Conservation (phyloP, 495 filamentous ascomycete species). For the Sporormia fimetaria region DNA sequence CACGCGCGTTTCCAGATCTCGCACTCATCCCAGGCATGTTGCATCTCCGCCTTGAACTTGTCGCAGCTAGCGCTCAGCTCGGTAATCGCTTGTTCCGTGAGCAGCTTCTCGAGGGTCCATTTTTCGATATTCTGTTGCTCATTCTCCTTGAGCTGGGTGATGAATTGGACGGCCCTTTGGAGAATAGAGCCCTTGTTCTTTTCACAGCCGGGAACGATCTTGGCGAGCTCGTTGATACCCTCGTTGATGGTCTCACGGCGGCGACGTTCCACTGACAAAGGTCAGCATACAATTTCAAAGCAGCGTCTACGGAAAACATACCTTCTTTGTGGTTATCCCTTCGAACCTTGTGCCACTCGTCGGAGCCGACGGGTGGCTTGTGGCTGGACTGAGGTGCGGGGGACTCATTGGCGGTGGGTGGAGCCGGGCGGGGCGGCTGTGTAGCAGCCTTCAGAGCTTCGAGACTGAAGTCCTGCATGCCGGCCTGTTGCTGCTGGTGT, state of each 20-base stretch:
- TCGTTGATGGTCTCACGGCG: slow-evolving; percentile 98
- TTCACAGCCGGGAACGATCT: slow-evolving; percentile 94
- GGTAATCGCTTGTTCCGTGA: slow-evolving; percentile 85
- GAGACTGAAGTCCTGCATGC: slow-evolving; percentile 27
- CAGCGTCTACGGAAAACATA: slow-evolving; percentile 32
- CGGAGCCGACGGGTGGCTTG: slow-evolving; percentile 87
- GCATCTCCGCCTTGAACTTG: slow-evolving; percentile 71
- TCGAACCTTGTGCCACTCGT: slow-evolving; percentile 95
- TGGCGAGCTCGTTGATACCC: slow-evolving; percentile 95
- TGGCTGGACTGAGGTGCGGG: slow-evolving; percentile 32
- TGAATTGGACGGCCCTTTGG: slow-evolving; percentile 87
- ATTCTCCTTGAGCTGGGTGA: slow-evolving; percentile 86
- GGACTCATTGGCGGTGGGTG: slow-evolving; percentile 39
- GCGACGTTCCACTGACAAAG: slow-evolving; percentile 70
- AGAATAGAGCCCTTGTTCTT: slow-evolving; percentile 98
- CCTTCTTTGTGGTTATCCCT: slow-evolving; percentile 99
- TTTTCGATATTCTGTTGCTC: slow-evolving; percentile 89
- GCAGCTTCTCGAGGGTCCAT: slow-evolving; percentile 91
- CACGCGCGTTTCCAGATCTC: slow-evolving; percentile 79
- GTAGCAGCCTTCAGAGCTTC: slow-evolving; percentile 24
- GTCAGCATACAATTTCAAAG: background rate
- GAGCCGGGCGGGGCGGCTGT: slow-evolving; percentile 11
- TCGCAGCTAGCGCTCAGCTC: slow-evolving; percentile 83
- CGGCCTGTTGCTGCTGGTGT: slow-evolving; percentile 17
- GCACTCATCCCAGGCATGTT: slow-evolving; percentile 60